These are phyloP conservation scores for Cystobasidium slooffiae DNA, from an alignment of 1,284 basidiomycete species.

Conservation along the genomic window DNA sequence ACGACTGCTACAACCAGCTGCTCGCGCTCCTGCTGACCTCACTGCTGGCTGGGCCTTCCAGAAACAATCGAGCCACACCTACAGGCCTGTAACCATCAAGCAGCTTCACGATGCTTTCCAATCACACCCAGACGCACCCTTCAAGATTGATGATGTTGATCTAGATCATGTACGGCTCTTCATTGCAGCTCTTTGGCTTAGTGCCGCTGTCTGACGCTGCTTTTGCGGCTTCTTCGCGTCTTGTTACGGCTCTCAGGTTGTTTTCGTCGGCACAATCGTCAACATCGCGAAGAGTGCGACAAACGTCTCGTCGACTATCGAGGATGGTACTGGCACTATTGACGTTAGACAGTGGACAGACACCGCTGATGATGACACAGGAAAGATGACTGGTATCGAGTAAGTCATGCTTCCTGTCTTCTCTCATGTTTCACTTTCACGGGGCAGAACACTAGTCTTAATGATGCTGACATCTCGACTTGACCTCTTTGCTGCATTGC, in stretches of 20 bases:
- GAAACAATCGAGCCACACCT: slow-evolving; percentile 42
- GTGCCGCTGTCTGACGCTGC: not conserved
- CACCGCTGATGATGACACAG: slow-evolving; percentile 64
- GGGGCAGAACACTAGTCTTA: not conserved
- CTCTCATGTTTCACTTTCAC: slow-evolving; percentile 8
- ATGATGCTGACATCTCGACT: not conserved
- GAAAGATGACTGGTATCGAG: slow-evolving; percentile 61
- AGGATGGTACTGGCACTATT: slow-evolving; percentile 87
- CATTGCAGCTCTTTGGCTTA: not conserved
- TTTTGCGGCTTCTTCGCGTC: slow-evolving; percentile 2
- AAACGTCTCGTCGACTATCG: slow-evolving; percentile 77
- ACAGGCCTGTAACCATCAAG: slow-evolving; percentile 83
- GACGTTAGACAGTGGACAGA: slow-evolving; percentile 91
- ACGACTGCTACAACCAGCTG: not conserved
- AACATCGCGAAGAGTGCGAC: slow-evolving; percentile 74
- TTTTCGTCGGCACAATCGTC: slow-evolving; percentile 78
- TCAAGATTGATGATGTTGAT: slow-evolving; percentile 78
- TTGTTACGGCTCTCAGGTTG: slow-evolving; percentile 56
- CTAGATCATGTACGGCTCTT: slow-evolving; percentile 70
- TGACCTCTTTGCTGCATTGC: not conserved
- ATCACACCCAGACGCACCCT: slow-evolving; percentile 84
- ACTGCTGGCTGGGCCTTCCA: not conserved
- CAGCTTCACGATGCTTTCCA: slow-evolving; percentile 79
- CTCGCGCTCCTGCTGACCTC: not conserved
- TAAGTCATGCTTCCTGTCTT: slow-evolving; percentile 54